Conservation (phyloP, 345 rosid genomes). For the Arabidopsis suecica region DNA sequence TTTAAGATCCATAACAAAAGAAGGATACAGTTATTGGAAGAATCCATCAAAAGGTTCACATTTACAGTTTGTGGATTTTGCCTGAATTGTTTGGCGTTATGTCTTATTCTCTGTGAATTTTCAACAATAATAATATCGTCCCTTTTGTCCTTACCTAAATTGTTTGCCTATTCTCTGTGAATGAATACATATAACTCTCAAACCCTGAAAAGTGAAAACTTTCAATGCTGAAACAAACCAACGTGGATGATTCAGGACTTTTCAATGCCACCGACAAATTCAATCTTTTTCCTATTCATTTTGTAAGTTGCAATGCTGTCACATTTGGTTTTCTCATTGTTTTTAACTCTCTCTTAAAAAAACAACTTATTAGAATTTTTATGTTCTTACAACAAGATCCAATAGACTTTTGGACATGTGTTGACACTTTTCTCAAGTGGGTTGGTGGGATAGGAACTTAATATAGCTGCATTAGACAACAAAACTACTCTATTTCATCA, state of each 20-base stretch:
- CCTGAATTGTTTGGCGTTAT: slow-evolving; percentile 1
- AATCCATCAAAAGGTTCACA: neutral
- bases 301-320: no score
- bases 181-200: neutral
- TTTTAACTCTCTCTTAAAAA: neutral
- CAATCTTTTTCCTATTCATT: neutral
- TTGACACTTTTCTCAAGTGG: slow-evolving; percentile 21
- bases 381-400: slow-evolving; percentile 8
- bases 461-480: neutral
- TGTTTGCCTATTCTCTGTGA: neutral
- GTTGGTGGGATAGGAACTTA: slow-evolving; percentile 36
- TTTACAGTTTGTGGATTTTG: neutral
- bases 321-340: neutral
- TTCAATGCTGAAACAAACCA: neutral
- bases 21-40: slow-evolving; percentile 13
- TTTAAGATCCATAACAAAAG: slow-evolving; percentile 10
- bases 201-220: slow-evolving; percentile 1
- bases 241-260: neutral
- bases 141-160: no score
- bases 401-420: slow-evolving; percentile 11
- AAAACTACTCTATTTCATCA: neutral
- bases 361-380: neutral
- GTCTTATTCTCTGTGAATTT: slow-evolving; percentile 4
- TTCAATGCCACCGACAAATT: slow-evolving; percentile 4
- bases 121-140: neutral